These are phyloP conservation scores for Dryadomyces sulphureus DNA, from an alignment of 2,329 filamentous ascomycete genomes.

Conservation along the genomic window DNA sequence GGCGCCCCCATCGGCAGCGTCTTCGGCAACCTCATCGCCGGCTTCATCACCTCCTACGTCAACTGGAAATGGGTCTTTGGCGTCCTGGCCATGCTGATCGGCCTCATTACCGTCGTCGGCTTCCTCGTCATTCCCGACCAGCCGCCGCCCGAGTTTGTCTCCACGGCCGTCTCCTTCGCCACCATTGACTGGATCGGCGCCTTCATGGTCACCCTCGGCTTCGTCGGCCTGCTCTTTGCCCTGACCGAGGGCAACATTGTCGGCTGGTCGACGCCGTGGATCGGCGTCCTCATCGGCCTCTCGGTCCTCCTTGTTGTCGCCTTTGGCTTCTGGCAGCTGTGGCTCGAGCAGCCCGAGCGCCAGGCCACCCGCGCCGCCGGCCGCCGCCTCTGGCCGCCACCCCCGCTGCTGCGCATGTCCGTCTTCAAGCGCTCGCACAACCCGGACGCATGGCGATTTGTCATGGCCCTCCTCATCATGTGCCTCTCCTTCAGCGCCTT, in stretches of 20 bases:
- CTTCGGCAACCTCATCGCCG: slow-evolving; percentile 49
- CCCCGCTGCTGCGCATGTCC: slow-evolving; percentile 52
- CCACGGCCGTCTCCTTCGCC: slow-evolving; percentile 12
- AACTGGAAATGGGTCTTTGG: slow-evolving; percentile 57
- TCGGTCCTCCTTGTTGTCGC: slow-evolving; percentile 37
- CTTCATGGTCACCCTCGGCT: slow-evolving; percentile 43
- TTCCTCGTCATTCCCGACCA: slow-evolving; percentile 41
- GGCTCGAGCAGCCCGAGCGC: slow-evolving; percentile 36
- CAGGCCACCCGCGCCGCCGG: slow-evolving; percentile 14
- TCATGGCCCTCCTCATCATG: slow-evolving; percentile 50
- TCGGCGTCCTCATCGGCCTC: slow-evolving; percentile 43
- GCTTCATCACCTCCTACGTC: slow-evolving; percentile 46
- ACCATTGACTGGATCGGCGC: slow-evolving; percentile 53
- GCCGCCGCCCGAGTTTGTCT: slow-evolving; percentile 17
- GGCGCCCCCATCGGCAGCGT: slow-evolving; percentile 50
- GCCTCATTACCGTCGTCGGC: slow-evolving; percentile 38
- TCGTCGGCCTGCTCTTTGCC: slow-evolving; percentile 49
- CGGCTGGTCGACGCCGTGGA: slow-evolving; percentile 50
- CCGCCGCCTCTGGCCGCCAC: slow-evolving; percentile 15
- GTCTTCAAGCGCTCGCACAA: slow-evolving; percentile 37
- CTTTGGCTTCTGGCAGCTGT: slow-evolving; percentile 47
- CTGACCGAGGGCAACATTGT: slow-evolving; percentile 56
- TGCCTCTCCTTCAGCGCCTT: slow-evolving; percentile 51
- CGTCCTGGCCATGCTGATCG: slow-evolving; percentile 44
- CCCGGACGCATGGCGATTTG: slow-evolving; percentile 26